These are phyloP conservation scores for Tranzscheliella williamsii DNA, from an alignment of 1,284 basidiomycete species.

Conservation along the genomic window DNA sequence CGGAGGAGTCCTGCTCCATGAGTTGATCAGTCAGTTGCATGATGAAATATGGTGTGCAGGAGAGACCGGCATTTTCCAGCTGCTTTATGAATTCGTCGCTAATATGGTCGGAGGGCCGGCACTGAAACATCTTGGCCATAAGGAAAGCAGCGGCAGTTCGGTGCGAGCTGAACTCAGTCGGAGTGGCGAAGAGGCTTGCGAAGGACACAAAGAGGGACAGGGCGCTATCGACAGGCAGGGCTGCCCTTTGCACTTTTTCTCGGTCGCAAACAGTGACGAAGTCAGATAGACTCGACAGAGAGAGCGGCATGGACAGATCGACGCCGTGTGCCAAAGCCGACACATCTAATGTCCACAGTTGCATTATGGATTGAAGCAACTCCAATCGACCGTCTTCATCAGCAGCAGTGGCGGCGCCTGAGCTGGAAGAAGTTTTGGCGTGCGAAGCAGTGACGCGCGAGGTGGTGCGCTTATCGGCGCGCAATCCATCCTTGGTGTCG, in stretches of 20 bases:
- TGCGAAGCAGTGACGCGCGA: not conserved
- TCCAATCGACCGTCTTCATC: slow-evolving; percentile 44
- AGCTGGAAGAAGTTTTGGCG: not conserved
- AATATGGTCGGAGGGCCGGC: slow-evolving; percentile 7
- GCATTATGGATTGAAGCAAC: slow-evolving; percentile 45
- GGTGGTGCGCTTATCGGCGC: slow-evolving; percentile 17
- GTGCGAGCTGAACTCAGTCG: slow-evolving; percentile 15
- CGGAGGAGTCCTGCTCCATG: slow-evolving; percentile 17
- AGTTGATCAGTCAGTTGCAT: slow-evolving; percentile 35
- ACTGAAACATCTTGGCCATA: slow-evolving; percentile 6
- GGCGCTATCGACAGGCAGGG: slow-evolving; percentile 35
- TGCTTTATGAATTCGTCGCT: slow-evolving; percentile 16
- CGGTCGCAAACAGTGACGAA: slow-evolving; percentile 9
- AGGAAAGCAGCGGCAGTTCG: slow-evolving; percentile 2
- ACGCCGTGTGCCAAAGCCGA: slow-evolving; percentile 32
- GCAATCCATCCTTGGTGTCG: not conserved
- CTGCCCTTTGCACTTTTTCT: slow-evolving; percentile 27
- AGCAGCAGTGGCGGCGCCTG: slow-evolving; percentile 12
- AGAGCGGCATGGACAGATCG: slow-evolving; percentile 4
- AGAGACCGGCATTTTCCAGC: slow-evolving; percentile 13
- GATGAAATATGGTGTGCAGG: slow-evolving; percentile 32
- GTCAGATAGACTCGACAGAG: slow-evolving; percentile 11
- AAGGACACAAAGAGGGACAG: slow-evolving; percentile 24
- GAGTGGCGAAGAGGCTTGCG: slow-evolving; percentile 20
- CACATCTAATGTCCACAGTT: slow-evolving; percentile 47